A percentile compares a stretch with the other conserved stretches of the same genome.
These are phyloP conservation scores for Hypoxylon sp. DNA, from an alignment of 2,329 filamentous ascomycete species.

Conservation along the genomic window DNA sequence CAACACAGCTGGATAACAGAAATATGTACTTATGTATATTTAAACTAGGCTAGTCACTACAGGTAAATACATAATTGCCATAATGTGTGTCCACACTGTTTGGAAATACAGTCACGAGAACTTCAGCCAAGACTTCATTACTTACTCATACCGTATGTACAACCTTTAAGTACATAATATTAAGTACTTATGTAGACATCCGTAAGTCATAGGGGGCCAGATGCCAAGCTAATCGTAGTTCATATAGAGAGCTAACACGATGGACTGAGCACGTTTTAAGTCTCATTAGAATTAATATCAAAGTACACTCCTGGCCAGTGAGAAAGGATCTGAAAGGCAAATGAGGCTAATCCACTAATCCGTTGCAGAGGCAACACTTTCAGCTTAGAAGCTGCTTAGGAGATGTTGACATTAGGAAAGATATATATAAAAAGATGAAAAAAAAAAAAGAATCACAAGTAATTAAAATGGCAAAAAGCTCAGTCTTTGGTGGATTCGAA, in stretches of 20 bases:
- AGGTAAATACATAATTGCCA: not conserved
- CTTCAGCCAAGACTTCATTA: not conserved
- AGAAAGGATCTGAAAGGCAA: not conserved
- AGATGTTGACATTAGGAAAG: too few relatives aligned
- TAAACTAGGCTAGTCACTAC: not conserved
- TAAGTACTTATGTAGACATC: not conserved
- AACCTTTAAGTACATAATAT: not conserved
- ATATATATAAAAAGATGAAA: too few relatives aligned
- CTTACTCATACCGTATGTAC: slow-evolving; percentile 2
- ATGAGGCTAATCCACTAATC: too few relatives aligned
- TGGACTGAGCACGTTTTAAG: not conserved
- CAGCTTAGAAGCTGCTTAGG: too few relatives aligned
- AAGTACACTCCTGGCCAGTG: not conserved
- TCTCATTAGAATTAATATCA: not conserved
- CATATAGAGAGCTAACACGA: too few relatives aligned
- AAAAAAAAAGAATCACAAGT: too few relatives aligned
- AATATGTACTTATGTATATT: too few relatives aligned
- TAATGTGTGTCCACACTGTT: not conserved
- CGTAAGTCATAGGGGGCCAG: too few relatives aligned
- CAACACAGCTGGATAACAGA: too few relatives aligned
- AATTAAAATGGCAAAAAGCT: slow-evolving; percentile 1
- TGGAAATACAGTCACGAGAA: not conserved
- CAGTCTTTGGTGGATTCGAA: not conserved
- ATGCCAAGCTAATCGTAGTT: too few relatives aligned
- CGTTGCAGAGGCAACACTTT: not conserved